phyloP scores from a whole-genome alignment of 2,329 filamentous ascomycete species.

The Eutypa lata region DNA sequence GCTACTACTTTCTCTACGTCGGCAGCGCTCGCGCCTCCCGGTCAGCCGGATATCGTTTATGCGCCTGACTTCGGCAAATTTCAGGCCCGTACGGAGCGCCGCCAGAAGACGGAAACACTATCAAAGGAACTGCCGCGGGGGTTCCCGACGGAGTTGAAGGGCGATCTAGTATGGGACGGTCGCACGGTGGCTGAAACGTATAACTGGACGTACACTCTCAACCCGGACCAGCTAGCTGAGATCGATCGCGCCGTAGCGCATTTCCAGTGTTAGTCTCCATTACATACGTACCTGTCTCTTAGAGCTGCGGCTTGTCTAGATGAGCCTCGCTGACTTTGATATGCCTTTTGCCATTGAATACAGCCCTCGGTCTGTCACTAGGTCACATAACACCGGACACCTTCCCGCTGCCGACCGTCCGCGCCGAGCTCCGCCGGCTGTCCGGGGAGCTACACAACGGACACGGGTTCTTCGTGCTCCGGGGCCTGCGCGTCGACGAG shows the following conservation, averaged over 20 bases:
- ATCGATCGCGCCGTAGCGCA: conserved; percentile 39
- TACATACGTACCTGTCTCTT: too few species aligned
- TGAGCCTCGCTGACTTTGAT: neutral
- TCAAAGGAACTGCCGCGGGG: conserved; percentile 42
- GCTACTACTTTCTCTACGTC: conserved; percentile 21
- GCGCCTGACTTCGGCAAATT: conserved; percentile 53
- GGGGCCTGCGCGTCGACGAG: conserved; percentile 51
- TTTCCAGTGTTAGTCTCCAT: conserved; percentile 34
- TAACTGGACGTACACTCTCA: conserved; percentile 53
- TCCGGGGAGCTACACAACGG: conserved; percentile 55
- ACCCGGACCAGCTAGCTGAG: conserved; percentile 44
- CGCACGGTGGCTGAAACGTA: conserved; percentile 43
- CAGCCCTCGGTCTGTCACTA: conserved; percentile 34
- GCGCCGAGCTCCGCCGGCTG: conserved; percentile 45
- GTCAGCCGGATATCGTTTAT: conserved; percentile 59
- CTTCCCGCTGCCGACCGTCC: conserved; percentile 54
- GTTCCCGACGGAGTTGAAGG: conserved; percentile 47
- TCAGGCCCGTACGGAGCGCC: conserved; percentile 43
- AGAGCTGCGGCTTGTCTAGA: neutral
- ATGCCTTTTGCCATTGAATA: too few species aligned
- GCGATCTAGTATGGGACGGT: conserved; percentile 57
- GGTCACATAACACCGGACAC: conserved; percentile 45
- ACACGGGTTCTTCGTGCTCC: conserved; percentile 59
- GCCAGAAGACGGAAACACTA: conserved; percentile 38
- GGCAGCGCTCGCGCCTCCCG: conserved; percentile 27